Conservation (phyloP, 495 filamentous ascomycete species). For the Aspergillus sparsus region DNA sequence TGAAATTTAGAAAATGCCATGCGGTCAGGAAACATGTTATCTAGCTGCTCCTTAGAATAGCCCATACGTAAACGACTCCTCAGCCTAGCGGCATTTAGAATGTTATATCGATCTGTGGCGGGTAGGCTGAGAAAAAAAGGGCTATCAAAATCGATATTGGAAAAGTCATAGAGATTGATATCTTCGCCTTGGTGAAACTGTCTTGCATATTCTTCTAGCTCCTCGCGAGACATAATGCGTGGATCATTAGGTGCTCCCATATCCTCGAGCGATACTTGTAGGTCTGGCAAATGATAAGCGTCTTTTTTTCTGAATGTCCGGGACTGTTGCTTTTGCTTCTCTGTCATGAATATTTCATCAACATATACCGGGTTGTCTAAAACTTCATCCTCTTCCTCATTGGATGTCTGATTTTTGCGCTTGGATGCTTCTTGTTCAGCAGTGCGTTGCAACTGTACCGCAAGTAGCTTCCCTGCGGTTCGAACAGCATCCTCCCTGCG, state of each 20-base stretch:
- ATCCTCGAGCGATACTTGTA: conserved; percentile 70
- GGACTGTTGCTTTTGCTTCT: conserved; percentile 68
- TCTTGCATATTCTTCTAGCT: conserved; percentile 86
- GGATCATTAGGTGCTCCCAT: conserved; percentile 92
- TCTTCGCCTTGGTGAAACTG: conserved; percentile 93
- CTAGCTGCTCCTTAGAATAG: conserved; percentile 91
- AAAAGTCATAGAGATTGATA: conserved; percentile 97
- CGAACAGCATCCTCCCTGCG: conserved; percentile 87
- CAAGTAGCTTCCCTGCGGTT: conserved; percentile 87
- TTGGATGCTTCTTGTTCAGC: conserved; percentile 81
- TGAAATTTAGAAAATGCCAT: conserved; percentile 97
- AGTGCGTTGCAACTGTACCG: conserved; percentile 84
- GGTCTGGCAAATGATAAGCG: conserved; percentile 87
- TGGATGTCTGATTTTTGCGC: conserved; percentile 46
- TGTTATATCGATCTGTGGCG: conserved; percentile 91
- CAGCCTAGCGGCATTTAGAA: conserved; percentile 87
- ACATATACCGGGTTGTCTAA: conserved; percentile 82
- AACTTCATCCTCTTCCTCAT: conserved; percentile 66
- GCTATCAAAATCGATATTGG: conserved; percentile 95
- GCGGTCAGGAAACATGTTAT: conserved; percentile 94
- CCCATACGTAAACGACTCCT: conserved; percentile 91
- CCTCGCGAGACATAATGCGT: conserved; percentile 90
- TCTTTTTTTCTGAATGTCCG: conserved; percentile 88
- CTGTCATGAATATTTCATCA: conserved; percentile 80
- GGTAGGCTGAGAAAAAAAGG: conserved; percentile 91